Conservation (phyloP, 345 rosid genomes). For the Eucalyptus erythrocorys region DNA sequence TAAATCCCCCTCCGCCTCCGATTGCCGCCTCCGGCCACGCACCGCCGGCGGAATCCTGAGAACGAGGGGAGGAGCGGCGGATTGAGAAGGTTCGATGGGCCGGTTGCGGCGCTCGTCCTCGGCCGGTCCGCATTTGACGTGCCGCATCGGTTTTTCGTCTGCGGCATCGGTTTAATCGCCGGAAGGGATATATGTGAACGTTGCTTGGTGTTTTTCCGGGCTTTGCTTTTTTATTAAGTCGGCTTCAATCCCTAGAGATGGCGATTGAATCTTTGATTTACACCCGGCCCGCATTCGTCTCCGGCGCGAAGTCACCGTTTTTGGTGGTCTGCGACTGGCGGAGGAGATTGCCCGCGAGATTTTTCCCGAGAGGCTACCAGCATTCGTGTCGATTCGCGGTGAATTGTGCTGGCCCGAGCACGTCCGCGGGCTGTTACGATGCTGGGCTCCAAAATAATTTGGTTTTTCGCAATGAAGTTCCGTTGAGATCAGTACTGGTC, state of each 20-base stretch:
- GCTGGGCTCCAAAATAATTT: neutral
- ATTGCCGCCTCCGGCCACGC: neutral
- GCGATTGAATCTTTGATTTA: conserved; percentile 35
- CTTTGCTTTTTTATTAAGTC: neutral
- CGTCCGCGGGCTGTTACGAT: neutral
- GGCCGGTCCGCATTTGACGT: neutral
- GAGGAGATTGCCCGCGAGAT: neutral
- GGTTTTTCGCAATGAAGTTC: neutral
- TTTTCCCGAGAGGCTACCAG: neutral
- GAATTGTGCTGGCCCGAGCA: neutral
- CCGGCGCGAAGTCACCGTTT: conserved; percentile 7
- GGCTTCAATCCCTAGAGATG: neutral
- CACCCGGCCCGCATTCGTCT: conserved; percentile 21
- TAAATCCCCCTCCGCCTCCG: neutral
- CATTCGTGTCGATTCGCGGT: neutral
- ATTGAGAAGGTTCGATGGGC: neutral
- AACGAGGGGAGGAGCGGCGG: neutral
- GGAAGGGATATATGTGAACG: neutral
- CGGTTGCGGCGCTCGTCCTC: neutral
- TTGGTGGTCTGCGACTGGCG: conserved; percentile 10
- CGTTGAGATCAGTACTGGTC: neutral
- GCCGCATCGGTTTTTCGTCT: neutral
- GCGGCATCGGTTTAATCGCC: neutral
- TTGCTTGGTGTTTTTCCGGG: neutral
- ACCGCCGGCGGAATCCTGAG: neutral